Evolutionary conservation across 106 monocot genomes (phyloP).

Genomic region (Triglochin maritima): DNA sequence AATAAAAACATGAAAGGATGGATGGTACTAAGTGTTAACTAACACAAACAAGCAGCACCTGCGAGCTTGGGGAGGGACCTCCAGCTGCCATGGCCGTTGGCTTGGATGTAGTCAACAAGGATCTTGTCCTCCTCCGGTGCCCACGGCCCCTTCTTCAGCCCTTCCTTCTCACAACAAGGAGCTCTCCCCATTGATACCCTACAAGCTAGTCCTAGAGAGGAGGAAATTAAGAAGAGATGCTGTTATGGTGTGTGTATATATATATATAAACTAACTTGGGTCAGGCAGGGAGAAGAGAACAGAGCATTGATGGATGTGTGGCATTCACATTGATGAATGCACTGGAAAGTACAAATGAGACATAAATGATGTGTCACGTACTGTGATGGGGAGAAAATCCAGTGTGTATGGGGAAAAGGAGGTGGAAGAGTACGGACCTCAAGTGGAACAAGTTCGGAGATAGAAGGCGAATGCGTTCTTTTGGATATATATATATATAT

Average conservation of each 20-base stretch:
- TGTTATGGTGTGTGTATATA: too few relatives aligned
- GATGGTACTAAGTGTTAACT: too few relatives aligned
- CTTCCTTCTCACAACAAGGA: slow-evolving; percentile 60
- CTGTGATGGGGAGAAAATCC: too few relatives aligned
- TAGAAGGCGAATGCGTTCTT: too few relatives aligned
- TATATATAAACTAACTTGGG: too few relatives aligned
- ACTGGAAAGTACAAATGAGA: too few relatives aligned
- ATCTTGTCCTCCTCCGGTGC: slow-evolving; percentile 63
- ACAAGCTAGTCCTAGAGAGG: too few relatives aligned
- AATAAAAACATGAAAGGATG: too few relatives aligned
- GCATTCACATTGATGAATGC: neutral
- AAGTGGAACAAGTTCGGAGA: neutral
- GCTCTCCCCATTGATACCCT: slow-evolving; percentile 37
- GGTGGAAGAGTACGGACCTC: neutral
- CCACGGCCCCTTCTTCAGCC: slow-evolving; percentile 69
- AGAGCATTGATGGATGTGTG: neutral
- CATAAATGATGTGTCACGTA: too few relatives aligned
- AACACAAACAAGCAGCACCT: slow-evolving; percentile 11
- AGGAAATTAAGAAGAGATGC: too few relatives aligned
- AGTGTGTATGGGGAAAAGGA: neutral
- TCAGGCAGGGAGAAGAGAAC: neutral
- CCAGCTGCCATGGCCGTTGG: slow-evolving; percentile 67
- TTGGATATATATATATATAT: too few relatives aligned
- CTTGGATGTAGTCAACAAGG: slow-evolving; percentile 52
- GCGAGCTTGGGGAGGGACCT: slow-evolving; percentile 61